A percentile compares a stretch with the other conserved stretches of the same genome.
These are phyloP conservation scores for Lavandula angustifolia DNA, from an alignment of 257 asterid genomes.

Conservation along the genomic window DNA sequence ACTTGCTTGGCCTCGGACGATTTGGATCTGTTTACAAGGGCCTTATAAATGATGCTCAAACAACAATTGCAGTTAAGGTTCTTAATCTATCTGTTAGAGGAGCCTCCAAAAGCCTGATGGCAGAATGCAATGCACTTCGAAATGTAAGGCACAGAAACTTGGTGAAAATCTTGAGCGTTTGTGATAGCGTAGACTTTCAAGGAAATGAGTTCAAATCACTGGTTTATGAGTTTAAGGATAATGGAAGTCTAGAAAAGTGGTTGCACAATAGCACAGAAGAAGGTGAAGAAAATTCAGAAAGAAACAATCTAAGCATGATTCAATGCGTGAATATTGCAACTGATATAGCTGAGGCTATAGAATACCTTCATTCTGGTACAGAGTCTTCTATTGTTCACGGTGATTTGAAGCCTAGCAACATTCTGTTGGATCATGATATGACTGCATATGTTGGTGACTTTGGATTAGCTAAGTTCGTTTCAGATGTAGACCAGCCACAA, in stretches of 20 bases:
- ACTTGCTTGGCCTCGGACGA: background rate
- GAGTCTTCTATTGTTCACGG: constrained; percentile 32
- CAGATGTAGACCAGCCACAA: background rate
- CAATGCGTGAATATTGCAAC: background rate
- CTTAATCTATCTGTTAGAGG: constrained; percentile 34
- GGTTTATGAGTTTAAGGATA: constrained; percentile 34
- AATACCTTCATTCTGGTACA: constrained; percentile 14
- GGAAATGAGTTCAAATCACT: constrained; percentile 33
- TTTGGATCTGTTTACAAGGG: background rate
- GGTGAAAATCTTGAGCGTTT: constrained; percentile 30
- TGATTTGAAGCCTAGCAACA: constrained; percentile 37
- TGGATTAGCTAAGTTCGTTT: constrained; percentile 38
- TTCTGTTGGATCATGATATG: constrained; percentile 34
- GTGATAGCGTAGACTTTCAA: constrained; percentile 33
- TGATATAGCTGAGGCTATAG: constrained; percentile 5
- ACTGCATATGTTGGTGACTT: constrained; percentile 37
- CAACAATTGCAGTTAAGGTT: constrained; percentile 24
- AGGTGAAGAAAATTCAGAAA: background rate
- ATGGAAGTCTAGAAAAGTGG: constrained; percentile 38
- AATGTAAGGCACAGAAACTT: constrained; percentile 33
- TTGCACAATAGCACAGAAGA: constrained; percentile 10
- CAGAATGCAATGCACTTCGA: constrained; percentile 30
- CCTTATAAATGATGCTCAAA: constrained; percentile 3
- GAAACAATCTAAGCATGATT: background rate
- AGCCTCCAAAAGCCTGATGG: constrained; percentile 33